These are phyloP conservation scores for Monosporascus cannonballus DNA, from an alignment of 2,329 filamentous ascomycete genomes.

Conservation along the genomic window DNA sequence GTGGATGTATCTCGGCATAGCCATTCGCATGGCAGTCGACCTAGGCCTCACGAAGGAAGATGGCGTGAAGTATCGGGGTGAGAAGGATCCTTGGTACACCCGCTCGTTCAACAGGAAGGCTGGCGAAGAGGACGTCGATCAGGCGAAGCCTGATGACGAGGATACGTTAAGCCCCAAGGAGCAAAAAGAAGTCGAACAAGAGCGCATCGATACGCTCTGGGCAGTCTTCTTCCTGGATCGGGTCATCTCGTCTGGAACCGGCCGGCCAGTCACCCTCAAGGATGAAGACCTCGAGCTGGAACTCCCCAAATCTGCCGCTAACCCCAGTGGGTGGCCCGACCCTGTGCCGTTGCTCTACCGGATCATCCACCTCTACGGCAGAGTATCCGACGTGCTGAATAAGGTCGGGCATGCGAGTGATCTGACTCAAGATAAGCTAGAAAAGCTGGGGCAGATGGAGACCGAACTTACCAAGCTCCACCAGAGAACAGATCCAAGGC, in stretches of 20 bases:
- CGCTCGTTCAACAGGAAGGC: slow-evolving; percentile 36
- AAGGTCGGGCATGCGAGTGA: slow-evolving; percentile 69
- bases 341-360: slow-evolving; percentile 76
- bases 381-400: slow-evolving; percentile 79
- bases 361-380: slow-evolving; percentile 80
- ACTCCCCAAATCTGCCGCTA: slow-evolving; percentile 48
- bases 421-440: slow-evolving; percentile 68
- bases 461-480: slow-evolving; percentile 66
- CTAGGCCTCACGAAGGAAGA: slow-evolving; percentile 77
- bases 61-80: slow-evolving; percentile 59
- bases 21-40: slow-evolving; percentile 78
- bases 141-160: slow-evolving; percentile 34
- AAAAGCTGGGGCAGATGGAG: slow-evolving; percentile 71
- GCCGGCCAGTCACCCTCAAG: slow-evolving; percentile 73
- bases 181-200: slow-evolving; percentile 65
- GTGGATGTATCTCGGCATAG: slow-evolving; percentile 89
- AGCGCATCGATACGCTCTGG: slow-evolving; percentile 85
- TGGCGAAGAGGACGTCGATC: slow-evolving; percentile 16
- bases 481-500: slow-evolving; percentile 64
- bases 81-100: slow-evolving; percentile 43
- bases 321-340: slow-evolving; percentile 61
- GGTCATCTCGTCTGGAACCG: slow-evolving; percentile 82
- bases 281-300: slow-evolving; percentile 81
- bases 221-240: slow-evolving; percentile 82
- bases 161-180: slow-evolving; percentile 41